Base-by-base conservation (phyloP, 2,329 filamentous ascomycete genomes). In the Fusarium globosum region DNA sequence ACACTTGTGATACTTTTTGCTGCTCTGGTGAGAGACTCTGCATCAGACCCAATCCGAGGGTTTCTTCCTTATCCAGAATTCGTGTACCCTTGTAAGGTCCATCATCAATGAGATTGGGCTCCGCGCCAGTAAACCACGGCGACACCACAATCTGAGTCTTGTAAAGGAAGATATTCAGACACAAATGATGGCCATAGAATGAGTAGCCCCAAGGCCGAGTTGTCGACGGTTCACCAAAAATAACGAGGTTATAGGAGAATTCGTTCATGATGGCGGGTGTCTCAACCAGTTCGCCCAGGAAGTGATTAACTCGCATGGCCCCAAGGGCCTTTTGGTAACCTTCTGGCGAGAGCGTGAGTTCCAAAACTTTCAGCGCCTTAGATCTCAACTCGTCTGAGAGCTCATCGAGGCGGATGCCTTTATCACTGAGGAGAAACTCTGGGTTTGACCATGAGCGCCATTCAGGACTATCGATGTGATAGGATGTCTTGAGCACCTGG, bases 151-250 rank as follows among this genome's bases (percentile, higher is more conserved):
- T 90, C 79, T 94, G 91, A 0, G 83, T 81, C 38, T 85, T 85
- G 77, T 91, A 88, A 72, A 95, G 85, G 78, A 95, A 92, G 28
- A 93, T 86, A 76, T 91, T 91, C 6, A 95, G 85, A 74, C 92
- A 94, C 6, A 96, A 85, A 75, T 96, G 93, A 79, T 96, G 93
- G 12, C 93, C 93, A 81, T 94, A 96, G 76, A 94, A 90, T 0
- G 89, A 88, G 81, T 89, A 93, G 2, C 92, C 93, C 93, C 93
- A 95, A 0, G 92, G 90, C 6, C 56, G 33, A 12, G 83, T 83
- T 1, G 82, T 78, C 0, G 89, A 91, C 0, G 91, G 91, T 15
- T 81, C 81, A 1, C 92, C 92, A 77, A 94, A 94, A 4, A 94
- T 83, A 41, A 90, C 88, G 67, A 94, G 92, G 81, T 94, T 94